A percentile compares a stretch with the other conserved stretches of the same genome.
These are phyloP conservation scores for Agaricus subrufescens DNA, from an alignment of 768 basidiomycete species.

Conservation along the genomic window DNA sequence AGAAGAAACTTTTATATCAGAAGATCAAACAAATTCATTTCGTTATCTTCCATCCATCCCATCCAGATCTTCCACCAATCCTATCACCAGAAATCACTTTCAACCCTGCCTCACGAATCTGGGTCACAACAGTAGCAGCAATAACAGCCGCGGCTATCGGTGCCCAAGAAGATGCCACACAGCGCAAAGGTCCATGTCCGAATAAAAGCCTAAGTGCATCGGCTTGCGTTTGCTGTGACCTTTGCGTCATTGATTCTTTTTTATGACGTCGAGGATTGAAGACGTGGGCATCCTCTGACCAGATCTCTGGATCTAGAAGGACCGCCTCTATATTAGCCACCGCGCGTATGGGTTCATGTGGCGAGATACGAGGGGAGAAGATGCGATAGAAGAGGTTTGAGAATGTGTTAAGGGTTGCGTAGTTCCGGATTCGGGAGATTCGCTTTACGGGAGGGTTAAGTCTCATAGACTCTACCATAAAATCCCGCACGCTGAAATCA, in stretches of 20 bases:
- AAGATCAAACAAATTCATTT: background rate
- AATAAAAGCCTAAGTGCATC: slow-evolving; percentile 34
- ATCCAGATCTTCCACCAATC: slow-evolving; percentile 35
- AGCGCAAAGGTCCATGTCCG: slow-evolving; percentile 43
- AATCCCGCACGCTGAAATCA: slow-evolving; percentile 26
- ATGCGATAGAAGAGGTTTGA: too few relatives aligned
- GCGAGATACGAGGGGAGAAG: background rate
- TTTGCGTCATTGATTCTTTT: slow-evolving; percentile 15
- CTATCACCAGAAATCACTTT: slow-evolving; percentile 21
- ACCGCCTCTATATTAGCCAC: slow-evolving; percentile 31
- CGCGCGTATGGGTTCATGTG: slow-evolving; percentile 12
- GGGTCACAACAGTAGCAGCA: slow-evolving; percentile 35
- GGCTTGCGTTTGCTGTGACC: background rate
- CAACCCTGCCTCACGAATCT: slow-evolving; percentile 23
- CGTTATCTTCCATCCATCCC: slow-evolving; percentile 39
- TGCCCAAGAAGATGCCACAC: slow-evolving; percentile 45
- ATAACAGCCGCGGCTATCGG: slow-evolving; percentile 47
- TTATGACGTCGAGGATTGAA: slow-evolving; percentile 37
- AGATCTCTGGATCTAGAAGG: slow-evolving; percentile 29
- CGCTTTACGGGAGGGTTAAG: slow-evolving; percentile 48
- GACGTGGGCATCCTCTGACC: slow-evolving; percentile 26
- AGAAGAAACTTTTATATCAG: background rate
- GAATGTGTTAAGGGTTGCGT: background rate
- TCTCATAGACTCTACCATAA: slow-evolving; percentile 42
- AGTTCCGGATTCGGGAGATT: slow-evolving; percentile 22